A percentile compares a stretch with the other conserved stretches of the same genome.
Conservation (phyloP, 176 grass and related monocot species). For the Areca catechu region DNA sequence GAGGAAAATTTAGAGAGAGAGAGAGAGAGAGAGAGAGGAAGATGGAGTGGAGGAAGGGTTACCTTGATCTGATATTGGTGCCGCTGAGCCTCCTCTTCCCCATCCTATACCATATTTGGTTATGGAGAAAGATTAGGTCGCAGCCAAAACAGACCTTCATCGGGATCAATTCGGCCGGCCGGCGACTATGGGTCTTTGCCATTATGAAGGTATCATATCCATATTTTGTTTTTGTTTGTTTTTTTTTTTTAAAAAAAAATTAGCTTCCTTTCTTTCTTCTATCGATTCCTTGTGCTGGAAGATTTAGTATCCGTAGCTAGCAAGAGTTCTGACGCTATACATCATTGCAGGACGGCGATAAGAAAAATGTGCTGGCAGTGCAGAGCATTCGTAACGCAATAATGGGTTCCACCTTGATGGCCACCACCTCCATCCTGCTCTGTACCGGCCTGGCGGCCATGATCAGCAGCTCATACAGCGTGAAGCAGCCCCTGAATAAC, state of each 20-base stretch:
- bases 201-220: constrained; percentile 54
- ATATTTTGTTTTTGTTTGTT: no score
- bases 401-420: constrained; percentile 95
- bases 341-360: constrained; percentile 48
- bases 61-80: constrained; percentile 58
- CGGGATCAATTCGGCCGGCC: constrained; percentile 57
- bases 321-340: no score
- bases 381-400: constrained; percentile 82
- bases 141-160: constrained; percentile 42
- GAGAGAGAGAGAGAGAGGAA: constrained; percentile 1
- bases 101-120: constrained; percentile 78
- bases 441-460: constrained; percentile 86
- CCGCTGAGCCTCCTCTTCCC: constrained; percentile 50
- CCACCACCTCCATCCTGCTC: constrained; percentile 80
- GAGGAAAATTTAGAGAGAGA: not conserved
- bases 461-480: constrained; percentile 84
- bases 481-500: constrained; percentile 80
- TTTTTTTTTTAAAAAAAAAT: no score
- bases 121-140: constrained; percentile 47
- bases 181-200: constrained; percentile 51
- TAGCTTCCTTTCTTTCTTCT: not conserved
- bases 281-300: no score
- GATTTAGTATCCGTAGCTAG: no score
- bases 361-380: constrained; percentile 81
- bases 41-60: constrained; percentile 80